Evolutionary conservation across 768 basidiomycete species (phyloP).

Genomic region (Termitomyces sp.): DNA sequence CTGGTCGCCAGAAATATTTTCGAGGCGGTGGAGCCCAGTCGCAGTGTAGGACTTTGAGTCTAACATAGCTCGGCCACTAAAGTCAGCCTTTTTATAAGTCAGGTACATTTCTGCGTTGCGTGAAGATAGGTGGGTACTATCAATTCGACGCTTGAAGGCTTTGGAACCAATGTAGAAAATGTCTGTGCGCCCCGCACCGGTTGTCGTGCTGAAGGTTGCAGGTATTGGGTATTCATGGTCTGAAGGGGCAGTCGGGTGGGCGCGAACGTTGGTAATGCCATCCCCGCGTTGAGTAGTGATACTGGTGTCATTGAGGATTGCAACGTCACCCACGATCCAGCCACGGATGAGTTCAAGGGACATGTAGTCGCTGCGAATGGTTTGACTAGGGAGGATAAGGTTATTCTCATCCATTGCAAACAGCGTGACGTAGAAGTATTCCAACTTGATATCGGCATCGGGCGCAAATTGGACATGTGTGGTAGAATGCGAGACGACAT

Average conservation of each 20-base stretch:
- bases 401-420: constrained; percentile 29
- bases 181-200: constrained; percentile 50
- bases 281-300: constrained; percentile 47
- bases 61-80: constrained; percentile 42
- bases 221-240: constrained; percentile 26
- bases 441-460: constrained; percentile 34
- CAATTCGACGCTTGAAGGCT: constrained; percentile 40
- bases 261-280: constrained; percentile 43
- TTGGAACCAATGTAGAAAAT: constrained; percentile 37
- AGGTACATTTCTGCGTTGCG: constrained; percentile 51
- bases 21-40: constrained; percentile 19
- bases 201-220: constrained; percentile 38
- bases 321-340: constrained; percentile 56
- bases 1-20: background rate
- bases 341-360: constrained; percentile 45
- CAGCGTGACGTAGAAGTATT: constrained; percentile 40
- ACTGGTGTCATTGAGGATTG: constrained; percentile 34
- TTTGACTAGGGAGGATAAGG: constrained; percentile 40
- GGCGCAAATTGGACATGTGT: constrained; percentile 47
- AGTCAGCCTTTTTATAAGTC: constrained; percentile 46
- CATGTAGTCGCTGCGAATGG: constrained; percentile 33
- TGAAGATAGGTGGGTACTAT: constrained; percentile 40
- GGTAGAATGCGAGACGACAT: constrained; percentile 35
- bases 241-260: constrained; percentile 31
- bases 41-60: constrained; percentile 35